phyloP scores from a whole-genome alignment of 208 protist species.

The Strigomonas galati region DNA sequence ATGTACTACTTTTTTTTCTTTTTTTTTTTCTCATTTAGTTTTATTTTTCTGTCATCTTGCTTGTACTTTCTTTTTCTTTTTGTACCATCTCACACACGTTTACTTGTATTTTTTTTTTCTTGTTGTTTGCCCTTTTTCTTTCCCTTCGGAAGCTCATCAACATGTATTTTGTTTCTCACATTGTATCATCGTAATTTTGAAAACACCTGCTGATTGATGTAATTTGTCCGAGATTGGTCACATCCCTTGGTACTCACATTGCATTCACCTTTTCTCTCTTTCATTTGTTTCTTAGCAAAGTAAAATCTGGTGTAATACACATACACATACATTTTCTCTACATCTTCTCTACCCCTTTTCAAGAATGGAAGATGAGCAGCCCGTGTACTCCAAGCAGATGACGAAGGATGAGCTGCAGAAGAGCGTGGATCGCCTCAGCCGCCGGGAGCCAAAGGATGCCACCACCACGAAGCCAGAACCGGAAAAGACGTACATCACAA shows the following conservation, averaged over 20 bases:
- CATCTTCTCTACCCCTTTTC: not conserved
- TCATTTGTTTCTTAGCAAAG: too few relatives aligned
- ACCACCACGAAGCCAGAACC: conserved; percentile 37
- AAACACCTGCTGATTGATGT: too few relatives aligned
- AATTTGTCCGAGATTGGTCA: too few relatives aligned
- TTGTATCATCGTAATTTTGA: not conserved
- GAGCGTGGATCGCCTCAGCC: conserved; percentile 67
- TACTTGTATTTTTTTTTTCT: not conserved
- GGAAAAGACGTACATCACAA: conserved; percentile 31
- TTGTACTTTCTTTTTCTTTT: not conserved
- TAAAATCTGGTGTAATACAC: not conserved
- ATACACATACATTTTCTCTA: not conserved
- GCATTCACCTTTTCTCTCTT: not conserved
- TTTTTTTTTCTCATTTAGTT: conserved; percentile 5
- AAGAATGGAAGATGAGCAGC: not conserved
- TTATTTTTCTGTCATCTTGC: not conserved
- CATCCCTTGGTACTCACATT: too few relatives aligned
- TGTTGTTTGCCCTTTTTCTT: not conserved
- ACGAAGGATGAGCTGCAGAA: conserved; percentile 67
- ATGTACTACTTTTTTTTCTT: not conserved
- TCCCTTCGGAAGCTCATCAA: not conserved
- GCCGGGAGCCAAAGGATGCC: conserved; percentile 8
- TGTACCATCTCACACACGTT: not conserved
- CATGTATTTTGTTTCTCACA: not conserved
- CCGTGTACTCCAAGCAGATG: conserved; percentile 21